Conservation (phyloP, 176 grass and related monocot genomes). For the Luzula sylvatica region DNA sequence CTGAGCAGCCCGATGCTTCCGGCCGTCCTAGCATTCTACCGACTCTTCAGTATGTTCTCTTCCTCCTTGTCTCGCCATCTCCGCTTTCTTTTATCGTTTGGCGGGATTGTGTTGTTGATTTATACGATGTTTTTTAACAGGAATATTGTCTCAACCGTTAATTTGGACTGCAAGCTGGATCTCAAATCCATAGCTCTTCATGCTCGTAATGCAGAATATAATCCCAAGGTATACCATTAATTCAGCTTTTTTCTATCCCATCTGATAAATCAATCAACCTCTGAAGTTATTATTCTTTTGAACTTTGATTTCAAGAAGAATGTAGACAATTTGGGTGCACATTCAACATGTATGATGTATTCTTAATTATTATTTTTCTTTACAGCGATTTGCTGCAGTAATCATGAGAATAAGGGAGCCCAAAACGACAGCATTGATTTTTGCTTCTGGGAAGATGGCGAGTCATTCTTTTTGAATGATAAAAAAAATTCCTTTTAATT, state of each 20-base stretch:
- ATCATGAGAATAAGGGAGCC: slow-evolving; percentile 94
- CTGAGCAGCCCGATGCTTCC: too few relatives aligned
- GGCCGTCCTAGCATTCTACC: slow-evolving; percentile 40
- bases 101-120: neutral
- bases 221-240: slow-evolving; percentile 52
- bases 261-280: too few relatives aligned
- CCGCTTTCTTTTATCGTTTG: neutral
- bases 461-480: neutral
- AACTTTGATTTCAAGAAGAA: neutral
- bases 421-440: slow-evolving; percentile 72
- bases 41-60: slow-evolving; percentile 54
- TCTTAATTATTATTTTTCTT: slow-evolving; percentile 11
- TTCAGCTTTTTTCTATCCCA: slow-evolving; percentile 2
- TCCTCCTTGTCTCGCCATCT: slow-evolving; percentile 1
- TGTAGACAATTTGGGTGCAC: too few relatives aligned
- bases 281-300: slow-evolving; percentile 14
- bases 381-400: slow-evolving; percentile 72
- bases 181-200: slow-evolving; percentile 49
- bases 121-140: slow-evolving; percentile 19
- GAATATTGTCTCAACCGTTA: slow-evolving; percentile 79
- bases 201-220: slow-evolving; percentile 76
- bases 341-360: slow-evolving; percentile 7
- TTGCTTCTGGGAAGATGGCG: slow-evolving; percentile 93
- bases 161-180: slow-evolving; percentile 58
- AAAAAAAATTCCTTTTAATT: neutral